phyloP scores from a whole-genome alignment of 495 filamentous ascomycete genomes.

The Usnea hakonensis region DNA sequence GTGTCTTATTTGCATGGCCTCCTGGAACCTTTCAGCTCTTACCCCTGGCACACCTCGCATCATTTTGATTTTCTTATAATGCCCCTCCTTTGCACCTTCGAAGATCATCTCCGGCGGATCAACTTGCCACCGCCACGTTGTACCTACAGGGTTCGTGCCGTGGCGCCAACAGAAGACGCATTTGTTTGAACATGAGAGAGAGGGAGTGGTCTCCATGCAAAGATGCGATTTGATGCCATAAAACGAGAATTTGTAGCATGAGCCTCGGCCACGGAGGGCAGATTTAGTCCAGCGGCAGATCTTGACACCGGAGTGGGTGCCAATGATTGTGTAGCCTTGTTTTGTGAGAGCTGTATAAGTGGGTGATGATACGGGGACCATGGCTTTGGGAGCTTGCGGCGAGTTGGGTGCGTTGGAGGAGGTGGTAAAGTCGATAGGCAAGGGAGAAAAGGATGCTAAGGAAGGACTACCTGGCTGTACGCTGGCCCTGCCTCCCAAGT shows the following conservation, averaged over 20 bases:
- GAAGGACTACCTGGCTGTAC: neutral
- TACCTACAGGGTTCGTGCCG: constrained; percentile 93
- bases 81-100: constrained; percentile 76
- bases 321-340: constrained; percentile 91
- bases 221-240: constrained; percentile 93
- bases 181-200: constrained; percentile 92
- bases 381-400: constrained; percentile 59
- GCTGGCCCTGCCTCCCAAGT: constrained; percentile 49
- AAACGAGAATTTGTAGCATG: constrained; percentile 95
- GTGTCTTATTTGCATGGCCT: constrained; percentile 87
- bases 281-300: constrained; percentile 99
- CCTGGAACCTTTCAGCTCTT: constrained; percentile 79
- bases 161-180: constrained; percentile 99
- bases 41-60: constrained; percentile 89
- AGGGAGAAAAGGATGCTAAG: constrained; percentile 32
- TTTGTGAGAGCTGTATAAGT: constrained; percentile 85
- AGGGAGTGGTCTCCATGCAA: constrained; percentile 96
- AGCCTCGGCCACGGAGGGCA: constrained; percentile 87
- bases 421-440: constrained; percentile 75
- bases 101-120: constrained; percentile 87
- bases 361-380: constrained; percentile 85
- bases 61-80: constrained; percentile 97
- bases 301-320: constrained; percentile 92
- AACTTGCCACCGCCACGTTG: constrained; percentile 91
- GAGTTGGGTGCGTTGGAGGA: constrained; percentile 43